Base-by-base conservation (phyloP, 495 filamentous ascomycete species). In the Pyrenopolyporus hunteri region DNA sequence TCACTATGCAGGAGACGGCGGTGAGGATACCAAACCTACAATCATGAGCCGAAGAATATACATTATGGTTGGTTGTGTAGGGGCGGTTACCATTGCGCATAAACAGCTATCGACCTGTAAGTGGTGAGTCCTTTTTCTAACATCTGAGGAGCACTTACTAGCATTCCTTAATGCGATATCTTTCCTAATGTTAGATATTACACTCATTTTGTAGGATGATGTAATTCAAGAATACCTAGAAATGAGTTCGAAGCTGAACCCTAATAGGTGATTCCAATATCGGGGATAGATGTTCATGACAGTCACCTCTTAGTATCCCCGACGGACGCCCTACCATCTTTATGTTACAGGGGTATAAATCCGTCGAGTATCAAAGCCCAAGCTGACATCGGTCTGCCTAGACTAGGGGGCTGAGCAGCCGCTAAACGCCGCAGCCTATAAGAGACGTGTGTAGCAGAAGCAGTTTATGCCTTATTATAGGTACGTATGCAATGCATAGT, bases 11-110 rank as follows among this genome's bases (percentile, higher is more conserved):
- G 14, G 35, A 19, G 16, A 45, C 14, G 1, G 52, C 59, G 9
- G 49, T 25, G 22, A 63, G 37, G 23, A 63, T 19, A 4, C 28
- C 35, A 17, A 49, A 17, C 59, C 59, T 63, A 20, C 2, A 11
- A 37, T 5, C 6, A 7, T 25, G 19, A 50, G 43, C 11, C 40
- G 28, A 48, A 32, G 9, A 29, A 37, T 10, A 50, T 2, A 37
- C 16, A 22, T 40, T 26, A 39, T 22, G 16, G 11, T 11, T 39
- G 36, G 13, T 32, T 33, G 3, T 33, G 31, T 39, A 40, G 16
- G 19, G 20, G 17, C 31, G 6, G 10, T 51, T 63, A 63, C 59
- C 59, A 63, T 57, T 63, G 59, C 16, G 33, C 59, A 16, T 63
- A 63, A 1, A 63, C 45, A 14, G 59, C 59, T 63, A 11, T 35